Evolutionary conservation across 768 basidiomycete genomes (phyloP).

Genomic region (Termitomyces sp.): DNA sequence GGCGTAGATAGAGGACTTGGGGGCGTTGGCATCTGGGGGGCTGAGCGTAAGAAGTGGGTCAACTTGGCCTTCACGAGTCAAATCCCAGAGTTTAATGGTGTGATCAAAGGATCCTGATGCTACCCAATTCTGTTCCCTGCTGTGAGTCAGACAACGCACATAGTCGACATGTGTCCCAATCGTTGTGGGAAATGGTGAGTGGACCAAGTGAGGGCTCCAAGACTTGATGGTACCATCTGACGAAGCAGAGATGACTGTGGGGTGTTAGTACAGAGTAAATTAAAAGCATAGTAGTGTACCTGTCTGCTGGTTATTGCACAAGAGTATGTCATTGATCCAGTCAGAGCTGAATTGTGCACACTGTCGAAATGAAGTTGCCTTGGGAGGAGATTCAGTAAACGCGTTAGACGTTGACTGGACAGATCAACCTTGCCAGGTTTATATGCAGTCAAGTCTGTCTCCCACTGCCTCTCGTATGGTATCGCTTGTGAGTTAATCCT

Average conservation of each 20-base stretch:
- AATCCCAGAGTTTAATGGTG: slow-evolving; percentile 92
- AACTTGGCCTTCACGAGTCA: slow-evolving; percentile 33
- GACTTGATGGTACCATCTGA: slow-evolving; percentile 93
- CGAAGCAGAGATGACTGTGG: slow-evolving; percentile 81
- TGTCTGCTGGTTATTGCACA: slow-evolving; percentile 91
- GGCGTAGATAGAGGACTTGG: slow-evolving; percentile 75
- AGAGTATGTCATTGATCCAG: slow-evolving; percentile 93
- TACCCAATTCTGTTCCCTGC: slow-evolving; percentile 80
- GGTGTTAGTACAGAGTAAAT: slow-evolving; percentile 4
- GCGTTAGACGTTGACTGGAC: neutral
- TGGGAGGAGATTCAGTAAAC: neutral
- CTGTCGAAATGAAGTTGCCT: slow-evolving; percentile 74
- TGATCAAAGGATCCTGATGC: slow-evolving; percentile 94
- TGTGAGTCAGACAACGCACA: slow-evolving; percentile 73
- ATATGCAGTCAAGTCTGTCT: slow-evolving; percentile 56
- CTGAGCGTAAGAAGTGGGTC: slow-evolving; percentile 60
- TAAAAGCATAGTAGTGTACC: slow-evolving; percentile 32
- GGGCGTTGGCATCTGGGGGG: slow-evolving; percentile 57
- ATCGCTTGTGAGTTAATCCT: slow-evolving; percentile 32
- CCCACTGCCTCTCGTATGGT: slow-evolving; percentile 75
- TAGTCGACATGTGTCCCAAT: slow-evolving; percentile 83
- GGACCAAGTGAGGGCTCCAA: slow-evolving; percentile 78
- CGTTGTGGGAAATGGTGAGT: slow-evolving; percentile 53
- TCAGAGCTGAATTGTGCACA: slow-evolving; percentile 86
- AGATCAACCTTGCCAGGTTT: slow-evolving; percentile 38